Evolutionary conservation across 2,329 filamentous ascomycete genomes (phyloP), one percentile per base, ranked within the genome.

Genomic region (Apiospora arundinis): DNA sequence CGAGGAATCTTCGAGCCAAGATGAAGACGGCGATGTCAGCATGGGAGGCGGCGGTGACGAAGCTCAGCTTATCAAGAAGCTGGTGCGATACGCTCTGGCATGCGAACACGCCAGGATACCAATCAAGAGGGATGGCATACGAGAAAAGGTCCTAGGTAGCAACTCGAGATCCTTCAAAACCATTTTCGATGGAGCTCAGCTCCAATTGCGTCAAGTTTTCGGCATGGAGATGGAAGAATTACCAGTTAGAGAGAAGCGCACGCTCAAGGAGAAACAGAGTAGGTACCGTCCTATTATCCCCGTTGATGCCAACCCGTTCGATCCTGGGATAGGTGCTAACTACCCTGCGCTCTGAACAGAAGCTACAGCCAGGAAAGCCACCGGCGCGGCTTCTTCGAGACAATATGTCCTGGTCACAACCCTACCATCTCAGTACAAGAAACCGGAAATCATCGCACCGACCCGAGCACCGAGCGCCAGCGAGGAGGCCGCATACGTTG

Each of bases 201-300:
- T 85, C 45, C 89, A 93, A 75, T 84, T 99, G 48, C 85, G 87
- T 67, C 83, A 84, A 1, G 87, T 91, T 0, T 98, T 97, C 82
- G 96, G 96, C n/a, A 97, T 98, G 95, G 89, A 95, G 80, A 89
- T 99, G 86, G 87, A 90, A 4, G 95, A 98, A 82, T 85, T 98
- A 68, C 95, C 96, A 0, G 85, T 88, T 1, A 89, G 89, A 77
- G 95, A 98, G 78, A 97, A 95, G 81, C 88, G 93, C 67, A 94
- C 94, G 0, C 82, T 97, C 45, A 91, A 90, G 72, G 93, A 97
- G 74, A 89, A 89, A 79, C 90, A 94, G 76, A 91, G 79, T 79
- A 93, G 86, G 93, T 92, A 63, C 37, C 46, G 28, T 2, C 32
- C 1, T 28, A n/a, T n/a, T 21, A 11, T 0, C 32, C 32, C 16